Evolutionary conservation across 805 yeast genomes (phyloP).

Genomic region (Blastobotrys muscicola): DNA sequence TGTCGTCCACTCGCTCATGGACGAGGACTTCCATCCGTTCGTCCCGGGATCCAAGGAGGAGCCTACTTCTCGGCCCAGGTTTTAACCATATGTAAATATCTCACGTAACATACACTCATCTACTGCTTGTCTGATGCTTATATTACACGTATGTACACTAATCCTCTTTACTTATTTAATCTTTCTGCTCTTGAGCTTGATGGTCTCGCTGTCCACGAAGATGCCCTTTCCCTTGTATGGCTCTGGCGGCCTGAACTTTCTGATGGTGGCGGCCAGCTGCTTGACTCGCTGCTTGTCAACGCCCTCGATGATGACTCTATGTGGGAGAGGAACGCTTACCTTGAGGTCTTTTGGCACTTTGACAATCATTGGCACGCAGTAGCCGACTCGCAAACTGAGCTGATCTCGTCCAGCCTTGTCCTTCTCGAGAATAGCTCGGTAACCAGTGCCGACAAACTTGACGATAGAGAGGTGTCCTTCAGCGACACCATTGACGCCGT

Average conservation of each 20-base stretch:
- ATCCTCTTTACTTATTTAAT: slow-evolving; percentile 49
- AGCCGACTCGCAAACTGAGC: slow-evolving; percentile 79
- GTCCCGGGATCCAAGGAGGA: slow-evolving; percentile 25
- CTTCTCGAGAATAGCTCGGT: slow-evolving; percentile 72
- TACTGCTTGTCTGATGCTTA: too few relatives aligned
- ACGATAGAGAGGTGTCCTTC: slow-evolving; percentile 88
- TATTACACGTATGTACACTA: neutral
- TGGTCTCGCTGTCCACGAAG: slow-evolving; percentile 83
- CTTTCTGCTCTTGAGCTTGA: slow-evolving; percentile 84
- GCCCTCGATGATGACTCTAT: slow-evolving; percentile 80
- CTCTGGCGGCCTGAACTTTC: slow-evolving; percentile 90
- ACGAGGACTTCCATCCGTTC: slow-evolving; percentile 35
- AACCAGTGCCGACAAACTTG: slow-evolving; percentile 93
- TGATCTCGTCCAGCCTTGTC: slow-evolving; percentile 38
- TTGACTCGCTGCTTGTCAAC: slow-evolving; percentile 78
- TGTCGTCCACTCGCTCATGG: slow-evolving; percentile 35
- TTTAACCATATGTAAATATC: neutral
- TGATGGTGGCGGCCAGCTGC: slow-evolving; percentile 77
- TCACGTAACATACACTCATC: neutral
- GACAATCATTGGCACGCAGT: slow-evolving; percentile 68
- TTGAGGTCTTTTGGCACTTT: slow-evolving; percentile 67
- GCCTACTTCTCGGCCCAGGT: slow-evolving; percentile 18
- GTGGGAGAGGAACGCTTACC: slow-evolving; percentile 74
- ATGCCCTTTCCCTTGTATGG: slow-evolving; percentile 98
- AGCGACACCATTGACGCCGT: slow-evolving; percentile 76